Conservation (phyloP, 129 eudicot genomes). For the Lonicera japonica region DNA sequence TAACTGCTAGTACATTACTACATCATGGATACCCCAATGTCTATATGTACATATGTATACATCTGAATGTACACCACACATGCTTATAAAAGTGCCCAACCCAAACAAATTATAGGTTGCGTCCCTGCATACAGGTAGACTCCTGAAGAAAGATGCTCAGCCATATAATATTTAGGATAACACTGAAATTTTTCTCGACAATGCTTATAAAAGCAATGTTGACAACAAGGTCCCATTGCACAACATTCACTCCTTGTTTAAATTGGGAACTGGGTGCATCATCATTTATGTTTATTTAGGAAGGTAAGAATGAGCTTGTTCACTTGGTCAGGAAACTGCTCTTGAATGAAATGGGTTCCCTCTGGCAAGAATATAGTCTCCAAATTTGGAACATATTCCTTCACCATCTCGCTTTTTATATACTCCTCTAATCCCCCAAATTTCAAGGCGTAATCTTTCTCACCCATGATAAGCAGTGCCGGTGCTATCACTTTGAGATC, state of each 20-base stretch:
- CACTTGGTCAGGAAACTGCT: slow-evolving; percentile 39
- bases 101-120: too few species aligned
- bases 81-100: too few species aligned
- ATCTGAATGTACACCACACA: too few species aligned
- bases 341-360: slow-evolving; percentile 50
- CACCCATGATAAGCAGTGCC: slow-evolving; percentile 37
- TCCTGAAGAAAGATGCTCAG: background rate
- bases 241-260: background rate
- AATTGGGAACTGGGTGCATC: background rate
- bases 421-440: slow-evolving; percentile 23
- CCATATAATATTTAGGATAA: background rate
- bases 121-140: too few species aligned
- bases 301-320: slow-evolving; percentile 34
- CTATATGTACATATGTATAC: too few species aligned
- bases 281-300: slow-evolving; percentile 30
- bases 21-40: too few species aligned
- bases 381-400: slow-evolving; percentile 22
- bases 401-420: slow-evolving; percentile 27
- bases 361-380: slow-evolving; percentile 28
- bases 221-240: background rate
- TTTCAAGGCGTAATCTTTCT: slow-evolving; percentile 43
- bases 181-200: too few species aligned
- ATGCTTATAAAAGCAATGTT: background rate
- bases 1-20: too few species aligned
- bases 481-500: slow-evolving; percentile 38